Conservation (phyloP, 108 stramenopile species). For the Discostella pseudostelligera region DNA sequence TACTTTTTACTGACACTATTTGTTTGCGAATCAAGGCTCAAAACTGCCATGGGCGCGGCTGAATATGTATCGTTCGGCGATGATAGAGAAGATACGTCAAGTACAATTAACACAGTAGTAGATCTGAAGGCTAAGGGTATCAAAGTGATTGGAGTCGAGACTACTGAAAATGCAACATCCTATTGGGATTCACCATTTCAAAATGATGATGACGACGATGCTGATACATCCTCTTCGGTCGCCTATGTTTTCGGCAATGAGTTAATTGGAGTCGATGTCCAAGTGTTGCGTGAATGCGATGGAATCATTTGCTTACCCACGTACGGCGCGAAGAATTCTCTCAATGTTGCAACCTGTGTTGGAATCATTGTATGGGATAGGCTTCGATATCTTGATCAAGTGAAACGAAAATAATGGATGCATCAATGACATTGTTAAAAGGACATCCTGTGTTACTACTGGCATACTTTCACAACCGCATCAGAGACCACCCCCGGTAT, state of each 20-base stretch:
- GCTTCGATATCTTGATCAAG: constrained; percentile 19
- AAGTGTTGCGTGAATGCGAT: constrained; percentile 50
- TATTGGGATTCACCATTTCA: constrained; percentile 49
- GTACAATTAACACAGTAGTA: constrained; percentile 48
- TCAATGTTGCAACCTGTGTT: constrained; percentile 62
- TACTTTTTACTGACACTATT: neutral
- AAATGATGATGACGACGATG: neutral
- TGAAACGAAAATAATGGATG: constrained; percentile 3
- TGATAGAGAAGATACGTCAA: constrained; percentile 15
- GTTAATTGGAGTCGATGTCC: constrained; percentile 52
- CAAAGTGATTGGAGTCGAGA: constrained; percentile 49
- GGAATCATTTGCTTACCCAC: constrained; percentile 51
- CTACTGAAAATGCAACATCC: constrained; percentile 46
- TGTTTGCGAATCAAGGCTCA: constrained; percentile 4
- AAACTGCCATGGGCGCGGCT: constrained; percentile 56
- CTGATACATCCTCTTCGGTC: no score
- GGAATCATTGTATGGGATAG: constrained; percentile 55
- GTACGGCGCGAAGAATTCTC: constrained; percentile 55
- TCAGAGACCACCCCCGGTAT: constrained; percentile 2
- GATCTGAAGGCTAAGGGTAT: constrained; percentile 46
- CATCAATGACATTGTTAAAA: no score
- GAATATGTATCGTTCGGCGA: constrained; percentile 39
- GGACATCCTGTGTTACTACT: no score
- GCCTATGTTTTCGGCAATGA: constrained; percentile 65
- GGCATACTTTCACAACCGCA: no score